A percentile compares a stretch with the other conserved stretches of the same genome.
These are phyloP conservation scores for Pestalotiopsis fici DNA, from an alignment of 2,329 filamentous ascomycete species.

Conservation along the genomic window DNA sequence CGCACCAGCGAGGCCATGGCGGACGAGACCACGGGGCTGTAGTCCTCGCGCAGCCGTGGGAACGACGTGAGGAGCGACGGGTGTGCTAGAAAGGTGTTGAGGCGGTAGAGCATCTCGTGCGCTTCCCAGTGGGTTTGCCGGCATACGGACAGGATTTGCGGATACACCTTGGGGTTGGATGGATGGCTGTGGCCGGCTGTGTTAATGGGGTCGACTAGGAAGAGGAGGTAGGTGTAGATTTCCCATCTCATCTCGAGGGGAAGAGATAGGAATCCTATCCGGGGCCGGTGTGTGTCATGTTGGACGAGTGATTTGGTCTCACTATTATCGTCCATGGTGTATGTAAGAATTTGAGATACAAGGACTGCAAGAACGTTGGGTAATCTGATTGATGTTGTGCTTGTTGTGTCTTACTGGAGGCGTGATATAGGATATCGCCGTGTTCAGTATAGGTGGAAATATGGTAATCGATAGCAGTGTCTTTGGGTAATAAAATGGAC, in stretches of 20 bases:
- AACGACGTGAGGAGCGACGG: constrained; percentile 38
- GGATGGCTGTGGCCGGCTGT: constrained; percentile 8
- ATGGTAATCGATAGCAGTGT: not conserved
- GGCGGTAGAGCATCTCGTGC: constrained; percentile 39
- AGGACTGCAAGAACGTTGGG: not conserved
- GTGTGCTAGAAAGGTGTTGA: constrained; percentile 46
- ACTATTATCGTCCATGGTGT: not conserved
- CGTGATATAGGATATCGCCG: not conserved
- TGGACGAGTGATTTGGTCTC: not conserved
- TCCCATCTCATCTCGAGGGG: constrained; percentile 48
- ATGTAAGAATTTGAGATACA: not conserved
- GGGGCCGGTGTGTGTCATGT: not conserved
- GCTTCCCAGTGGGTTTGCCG: constrained; percentile 43
- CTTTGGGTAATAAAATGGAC: not conserved
- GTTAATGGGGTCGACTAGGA: constrained; percentile 25
- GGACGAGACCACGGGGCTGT: constrained; percentile 22
- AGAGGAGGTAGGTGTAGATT: constrained; percentile 45
- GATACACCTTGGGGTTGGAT: constrained; percentile 32
- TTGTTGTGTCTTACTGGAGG: not conserved
- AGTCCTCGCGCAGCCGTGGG: constrained; percentile 36
- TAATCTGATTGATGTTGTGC: not conserved
- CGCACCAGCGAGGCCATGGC: constrained; percentile 32
- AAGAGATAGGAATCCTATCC: constrained; percentile 36
- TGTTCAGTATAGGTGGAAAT: not conserved
- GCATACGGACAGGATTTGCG: constrained; percentile 40